Conservation (phyloP, 768 basidiomycete genomes). For the Hericium coralloides region DNA sequence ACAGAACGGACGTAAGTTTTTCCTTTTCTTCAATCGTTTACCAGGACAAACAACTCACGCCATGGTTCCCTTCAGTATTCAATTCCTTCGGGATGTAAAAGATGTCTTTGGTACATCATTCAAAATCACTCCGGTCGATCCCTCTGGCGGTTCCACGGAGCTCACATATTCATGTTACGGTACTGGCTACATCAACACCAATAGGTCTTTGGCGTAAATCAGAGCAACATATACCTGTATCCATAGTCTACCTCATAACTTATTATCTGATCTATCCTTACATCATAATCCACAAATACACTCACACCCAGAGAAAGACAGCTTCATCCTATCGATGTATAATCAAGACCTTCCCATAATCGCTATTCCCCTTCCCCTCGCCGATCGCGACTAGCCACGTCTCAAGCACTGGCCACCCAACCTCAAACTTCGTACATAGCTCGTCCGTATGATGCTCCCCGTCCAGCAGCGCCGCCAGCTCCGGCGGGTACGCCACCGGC, state of each 20-base stretch:
- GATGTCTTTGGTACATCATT: slow-evolving; percentile 86
- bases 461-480: slow-evolving; percentile 56
- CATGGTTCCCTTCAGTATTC: slow-evolving; percentile 48
- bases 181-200: slow-evolving; percentile 84
- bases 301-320: background rate
- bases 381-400: slow-evolving; percentile 59
- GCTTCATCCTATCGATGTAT: slow-evolving; percentile 51
- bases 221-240: background rate
- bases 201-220: slow-evolving; percentile 57
- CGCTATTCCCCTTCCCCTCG: slow-evolving; percentile 48
- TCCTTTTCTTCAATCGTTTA: background rate
- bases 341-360: slow-evolving; percentile 69
- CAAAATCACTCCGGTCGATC: slow-evolving; percentile 68
- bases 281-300: background rate
- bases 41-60: slow-evolving; percentile 4
- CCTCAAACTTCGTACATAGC: slow-evolving; percentile 71
- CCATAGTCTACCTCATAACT: background rate
- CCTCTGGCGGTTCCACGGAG: slow-evolving; percentile 41
- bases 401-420: slow-evolving; percentile 76
- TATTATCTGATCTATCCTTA: background rate
- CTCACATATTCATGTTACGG: slow-evolving; percentile 87
- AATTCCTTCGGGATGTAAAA: slow-evolving; percentile 79
- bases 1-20: slow-evolving; percentile 57
- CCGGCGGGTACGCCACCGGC: slow-evolving; percentile 40
- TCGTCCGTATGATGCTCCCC: slow-evolving; percentile 93